These are phyloP conservation scores for Quercus rubra DNA, from an alignment of 306 rosid species.

Conservation along the genomic window DNA sequence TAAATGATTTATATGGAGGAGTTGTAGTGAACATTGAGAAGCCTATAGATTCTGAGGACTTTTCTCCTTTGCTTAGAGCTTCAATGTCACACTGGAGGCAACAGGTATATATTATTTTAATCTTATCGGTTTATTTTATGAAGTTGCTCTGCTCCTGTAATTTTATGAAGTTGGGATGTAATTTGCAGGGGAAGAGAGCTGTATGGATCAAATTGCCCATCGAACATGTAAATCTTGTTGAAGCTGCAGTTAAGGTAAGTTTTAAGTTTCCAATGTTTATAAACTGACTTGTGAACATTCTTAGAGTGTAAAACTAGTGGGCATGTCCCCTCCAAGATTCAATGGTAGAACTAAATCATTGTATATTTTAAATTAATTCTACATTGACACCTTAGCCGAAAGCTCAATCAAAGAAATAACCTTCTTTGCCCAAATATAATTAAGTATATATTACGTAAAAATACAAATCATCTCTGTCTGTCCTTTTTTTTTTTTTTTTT, in stretches of 20 bases:
- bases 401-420: no score
- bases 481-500: no score
- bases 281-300: not conserved
- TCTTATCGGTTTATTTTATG: no score
- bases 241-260: slow-evolving; percentile 58
- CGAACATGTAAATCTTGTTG: slow-evolving; percentile 53
- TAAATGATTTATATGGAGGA: slow-evolving; percentile 48
- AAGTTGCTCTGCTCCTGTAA: not conserved
- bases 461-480: no score
- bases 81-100: slow-evolving; percentile 44
- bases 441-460: no score
- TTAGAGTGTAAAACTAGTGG: not conserved
- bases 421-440: no score
- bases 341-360: no score
- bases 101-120: slow-evolving; percentile 3
- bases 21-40: slow-evolving; percentile 43
- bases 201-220: slow-evolving; percentile 76
- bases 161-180: not conserved
- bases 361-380: no score
- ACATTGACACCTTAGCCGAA: no score
- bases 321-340: no score
- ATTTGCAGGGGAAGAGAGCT: slow-evolving; percentile 69
- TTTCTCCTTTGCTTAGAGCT: slow-evolving; percentile 41
- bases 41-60: slow-evolving; percentile 38
- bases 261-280: not conserved